Conservation (phyloP, 2,329 filamentous ascomycete genomes). For the Monosporascus sp. region DNA sequence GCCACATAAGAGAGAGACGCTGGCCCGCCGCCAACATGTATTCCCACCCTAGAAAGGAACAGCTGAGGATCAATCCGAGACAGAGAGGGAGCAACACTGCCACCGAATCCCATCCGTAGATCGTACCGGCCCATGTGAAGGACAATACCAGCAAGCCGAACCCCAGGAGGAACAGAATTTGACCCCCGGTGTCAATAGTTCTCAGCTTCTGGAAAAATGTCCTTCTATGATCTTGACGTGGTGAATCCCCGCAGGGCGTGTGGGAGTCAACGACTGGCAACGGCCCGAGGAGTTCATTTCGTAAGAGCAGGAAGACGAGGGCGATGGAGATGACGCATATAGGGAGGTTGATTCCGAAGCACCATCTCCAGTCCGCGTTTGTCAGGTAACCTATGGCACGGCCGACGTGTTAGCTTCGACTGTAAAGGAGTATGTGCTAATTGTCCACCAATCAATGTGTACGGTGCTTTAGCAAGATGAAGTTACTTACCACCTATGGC, state of each 20-base stretch:
- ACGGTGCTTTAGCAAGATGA: too few species aligned
- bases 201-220: constrained; percentile 40
- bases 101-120: constrained; percentile 45
- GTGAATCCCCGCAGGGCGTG: constrained; percentile 27
- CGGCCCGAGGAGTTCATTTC: constrained; percentile 52
- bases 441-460: too few species aligned
- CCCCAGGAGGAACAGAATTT: constrained; percentile 50
- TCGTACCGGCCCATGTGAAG: constrained; percentile 51
- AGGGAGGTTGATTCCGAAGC: constrained; percentile 60
- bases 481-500: constrained; percentile 41
- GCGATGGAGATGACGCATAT: constrained; percentile 46
- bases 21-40: constrained; percentile 48
- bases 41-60: constrained; percentile 45
- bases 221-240: constrained; percentile 11
- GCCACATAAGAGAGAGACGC: constrained; percentile 40
- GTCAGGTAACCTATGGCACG: constrained; percentile 41
- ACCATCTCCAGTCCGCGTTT: constrained; percentile 57
- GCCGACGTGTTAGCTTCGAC: too few species aligned
- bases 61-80: constrained; percentile 36
- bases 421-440: too few species aligned
- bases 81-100: constrained; percentile 45
- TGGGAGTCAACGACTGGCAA: constrained; percentile 36
- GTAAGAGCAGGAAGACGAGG: constrained; percentile 51
- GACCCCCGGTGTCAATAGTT: constrained; percentile 53
- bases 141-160: constrained; percentile 49